Evolutionary conservation across 352 stramenopile genomes (phyloP).

Genomic region (Globisporangium lucens): DNA sequence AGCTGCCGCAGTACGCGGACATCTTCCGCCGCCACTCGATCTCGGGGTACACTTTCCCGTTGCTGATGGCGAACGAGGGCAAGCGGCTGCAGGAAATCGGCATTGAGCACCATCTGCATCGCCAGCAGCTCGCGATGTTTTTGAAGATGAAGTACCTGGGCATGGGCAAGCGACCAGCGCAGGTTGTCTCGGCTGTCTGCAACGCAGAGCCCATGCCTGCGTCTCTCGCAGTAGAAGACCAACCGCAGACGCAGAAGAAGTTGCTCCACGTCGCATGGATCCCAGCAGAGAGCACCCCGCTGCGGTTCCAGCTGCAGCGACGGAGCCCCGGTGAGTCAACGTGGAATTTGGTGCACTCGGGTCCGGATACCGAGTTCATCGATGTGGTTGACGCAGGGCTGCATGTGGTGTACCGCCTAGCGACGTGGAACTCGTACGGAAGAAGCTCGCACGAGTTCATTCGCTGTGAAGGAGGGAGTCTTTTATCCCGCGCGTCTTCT

Average conservation of each 20-base stretch:
- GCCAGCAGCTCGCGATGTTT: slow-evolving; percentile 79
- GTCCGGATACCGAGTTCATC: slow-evolving; percentile 68
- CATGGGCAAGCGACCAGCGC: slow-evolving; percentile 63
- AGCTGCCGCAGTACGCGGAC: slow-evolving; percentile 79
- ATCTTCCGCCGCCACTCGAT: slow-evolving; percentile 79
- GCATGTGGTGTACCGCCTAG: slow-evolving; percentile 70
- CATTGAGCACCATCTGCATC: slow-evolving; percentile 65
- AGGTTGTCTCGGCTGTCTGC: slow-evolving; percentile 43
- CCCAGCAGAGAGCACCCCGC: slow-evolving; percentile 38
- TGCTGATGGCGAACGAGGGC: slow-evolving; percentile 84
- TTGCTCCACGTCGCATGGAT: slow-evolving; percentile 62
- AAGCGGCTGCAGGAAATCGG: slow-evolving; percentile 68
- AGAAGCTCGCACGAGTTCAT: slow-evolving; percentile 58
- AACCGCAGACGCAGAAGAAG: slow-evolving; percentile 17
- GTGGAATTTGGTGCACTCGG: slow-evolving; percentile 62
- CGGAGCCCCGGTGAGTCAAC: slow-evolving; percentile 50
- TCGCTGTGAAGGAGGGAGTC: slow-evolving; percentile 33
- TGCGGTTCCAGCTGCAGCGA: slow-evolving; percentile 71
- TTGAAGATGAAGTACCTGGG: slow-evolving; percentile 80
- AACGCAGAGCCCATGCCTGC: slow-evolving; percentile 15
- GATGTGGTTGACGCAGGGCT: slow-evolving; percentile 52
- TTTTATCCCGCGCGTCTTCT: not conserved
- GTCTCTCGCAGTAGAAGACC: not conserved
- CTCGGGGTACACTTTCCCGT: slow-evolving; percentile 82
- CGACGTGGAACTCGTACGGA: slow-evolving; percentile 83